These are phyloP conservation scores for Stemphylium beticola DNA, from an alignment of 2,329 filamentous ascomycete genomes.

Conservation along the genomic window DNA sequence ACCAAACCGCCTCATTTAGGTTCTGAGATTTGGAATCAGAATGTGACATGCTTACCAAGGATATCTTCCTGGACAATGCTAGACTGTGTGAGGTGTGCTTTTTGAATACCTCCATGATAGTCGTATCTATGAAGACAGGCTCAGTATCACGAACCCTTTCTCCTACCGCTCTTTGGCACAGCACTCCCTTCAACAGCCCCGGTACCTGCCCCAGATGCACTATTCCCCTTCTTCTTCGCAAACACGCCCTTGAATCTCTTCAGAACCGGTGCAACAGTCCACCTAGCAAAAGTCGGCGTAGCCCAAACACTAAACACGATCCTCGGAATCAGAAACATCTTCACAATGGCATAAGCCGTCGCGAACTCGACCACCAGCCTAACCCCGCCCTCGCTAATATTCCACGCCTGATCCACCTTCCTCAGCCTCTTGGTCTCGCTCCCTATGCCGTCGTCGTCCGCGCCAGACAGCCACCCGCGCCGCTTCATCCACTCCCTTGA, in stretches of 20 bases:
- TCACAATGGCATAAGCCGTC: constrained; percentile 89
- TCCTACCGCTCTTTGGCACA: constrained; percentile 28
- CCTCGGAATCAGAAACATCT: constrained; percentile 78
- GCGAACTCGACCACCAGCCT: constrained; percentile 72
- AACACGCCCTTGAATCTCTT: constrained; percentile 49
- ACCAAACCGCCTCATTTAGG: neutral
- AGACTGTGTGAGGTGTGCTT: neutral
- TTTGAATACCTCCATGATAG: neutral
- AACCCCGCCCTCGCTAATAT: constrained; percentile 54
- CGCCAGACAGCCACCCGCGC: constrained; percentile 8
- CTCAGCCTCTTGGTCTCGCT: constrained; percentile 40
- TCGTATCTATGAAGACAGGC: too few species aligned
- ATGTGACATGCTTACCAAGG: neutral
- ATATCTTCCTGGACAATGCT: neutral
- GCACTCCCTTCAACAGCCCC: constrained; percentile 43
- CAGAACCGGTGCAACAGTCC: constrained; percentile 36
- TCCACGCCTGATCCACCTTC: constrained; percentile 47
- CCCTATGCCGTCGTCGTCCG: constrained; percentile 53
- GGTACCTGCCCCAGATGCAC: constrained; percentile 34
- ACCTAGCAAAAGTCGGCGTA: constrained; percentile 85
- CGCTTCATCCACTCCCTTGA: constrained; percentile 71
- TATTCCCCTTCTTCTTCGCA: constrained; percentile 35
- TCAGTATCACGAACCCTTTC: constrained; percentile 11
- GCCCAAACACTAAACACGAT: constrained; percentile 82
- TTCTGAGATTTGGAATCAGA: neutral